Evolutionary conservation across 106 monocot genomes (phyloP).

Genomic region (Posidonia australis): DNA sequence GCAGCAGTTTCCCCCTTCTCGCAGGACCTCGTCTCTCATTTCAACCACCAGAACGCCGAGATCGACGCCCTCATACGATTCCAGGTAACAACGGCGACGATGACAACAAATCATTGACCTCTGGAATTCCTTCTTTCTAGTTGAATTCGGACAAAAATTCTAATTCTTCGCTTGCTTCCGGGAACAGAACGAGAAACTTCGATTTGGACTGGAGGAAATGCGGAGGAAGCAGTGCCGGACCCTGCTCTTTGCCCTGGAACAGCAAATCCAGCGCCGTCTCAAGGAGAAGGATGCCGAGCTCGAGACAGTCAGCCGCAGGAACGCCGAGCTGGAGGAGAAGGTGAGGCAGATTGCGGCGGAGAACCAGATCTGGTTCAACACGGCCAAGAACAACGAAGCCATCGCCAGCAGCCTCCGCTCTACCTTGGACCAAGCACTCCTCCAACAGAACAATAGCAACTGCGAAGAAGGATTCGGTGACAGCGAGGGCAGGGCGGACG

Average conservation of each 20-base stretch:
- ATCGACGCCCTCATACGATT: slow-evolving; percentile 20
- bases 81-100: not conserved
- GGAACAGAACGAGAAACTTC: slow-evolving; percentile 18
- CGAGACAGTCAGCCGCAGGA: slow-evolving; percentile 18
- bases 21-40: not conserved
- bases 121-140: no score
- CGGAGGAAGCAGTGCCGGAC: slow-evolving; percentile 26
- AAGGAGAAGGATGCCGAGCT: slow-evolving; percentile 41
- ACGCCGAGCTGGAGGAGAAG: slow-evolving; percentile 53
- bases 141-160: not conserved
- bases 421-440: slow-evolving; percentile 44
- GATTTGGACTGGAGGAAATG: slow-evolving; percentile 16
- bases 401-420: slow-evolving; percentile 31
- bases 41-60: slow-evolving; percentile 19
- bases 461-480: slow-evolving; percentile 30
- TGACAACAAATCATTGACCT: no score
- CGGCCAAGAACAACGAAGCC: slow-evolving; percentile 57
- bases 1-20: no score
- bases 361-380: slow-evolving; percentile 57
- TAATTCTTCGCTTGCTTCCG: not conserved
- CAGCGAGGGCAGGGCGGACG: slow-evolving; percentile 25
- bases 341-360: slow-evolving; percentile 31
- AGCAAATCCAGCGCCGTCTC: slow-evolving; percentile 15
- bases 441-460: slow-evolving; percentile 1
- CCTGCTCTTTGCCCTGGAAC: slow-evolving; percentile 21